Base-by-base conservation (phyloP, 2,329 filamentous ascomycete species). In the Cladosporium sp. region DNA sequence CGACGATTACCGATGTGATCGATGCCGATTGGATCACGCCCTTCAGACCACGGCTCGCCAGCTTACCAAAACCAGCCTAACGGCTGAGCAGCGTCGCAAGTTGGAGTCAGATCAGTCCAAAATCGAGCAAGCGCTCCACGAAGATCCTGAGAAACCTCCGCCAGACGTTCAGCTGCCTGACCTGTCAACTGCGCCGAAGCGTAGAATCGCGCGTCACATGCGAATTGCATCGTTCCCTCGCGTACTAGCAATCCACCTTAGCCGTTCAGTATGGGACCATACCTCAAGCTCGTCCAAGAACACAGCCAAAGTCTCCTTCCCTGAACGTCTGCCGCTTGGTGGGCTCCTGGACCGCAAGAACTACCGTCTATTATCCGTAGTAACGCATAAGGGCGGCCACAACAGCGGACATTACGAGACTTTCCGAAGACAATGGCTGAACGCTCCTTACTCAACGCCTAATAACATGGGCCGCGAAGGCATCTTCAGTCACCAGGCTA, bases 381-480 rank as follows among this genome's bases (percentile, higher is more conserved):
- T 99, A 37, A 96, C 90, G 20, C 94, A 99, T 72, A 96, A 96
- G 69, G 94, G 94, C 38, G 95, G 90, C 62, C 94, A 99, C 72
- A 88, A 96, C 70, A 96, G 92, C 67, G 94, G 94, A 0, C 94
- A 99, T 71, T 99, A 99, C 76, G 94, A 99, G 73, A 93, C 92
- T 0, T 97, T 97, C 73, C 84, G 94, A 36, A 84, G 94, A 38
- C 94, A 97, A 73, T 88, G 90, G 60, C 76, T 90, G 8, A 85
- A 87, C 52, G 78, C 88, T 3, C 92, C 92, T 0, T 97, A 87
- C 70, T 89, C 90, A 1, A 97, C 93, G 7, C 86, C 89, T 0
- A 87, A 89, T 65, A 86, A 86, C 0, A 93, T 96, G 73, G 88
- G 89, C 61, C 82, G 83, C 5, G 89, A 89, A 38, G 87, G 86